phyloP scores from a whole-genome alignment of 169 alveolate genomes.

The Theileria orientalis region DNA sequence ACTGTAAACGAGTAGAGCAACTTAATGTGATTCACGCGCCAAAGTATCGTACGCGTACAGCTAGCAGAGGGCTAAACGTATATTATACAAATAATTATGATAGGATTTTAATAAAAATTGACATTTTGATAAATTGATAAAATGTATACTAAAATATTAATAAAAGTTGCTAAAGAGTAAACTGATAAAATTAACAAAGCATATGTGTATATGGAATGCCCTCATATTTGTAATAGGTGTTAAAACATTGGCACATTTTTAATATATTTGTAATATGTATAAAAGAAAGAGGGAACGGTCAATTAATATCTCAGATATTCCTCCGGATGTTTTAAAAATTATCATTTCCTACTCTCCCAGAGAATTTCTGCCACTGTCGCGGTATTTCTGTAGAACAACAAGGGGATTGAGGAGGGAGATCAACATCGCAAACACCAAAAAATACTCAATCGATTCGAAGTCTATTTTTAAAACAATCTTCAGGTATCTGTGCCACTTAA shows the following conservation, averaged over 20 bases:
- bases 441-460: neutral
- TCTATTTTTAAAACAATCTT: neutral
- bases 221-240: neutral
- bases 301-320: conserved; percentile 7
- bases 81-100: too few species aligned
- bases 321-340: conserved; percentile 1
- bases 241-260: neutral
- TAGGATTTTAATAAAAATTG: too few species aligned
- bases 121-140: too few species aligned
- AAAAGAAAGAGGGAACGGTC: neutral
- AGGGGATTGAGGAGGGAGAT: conserved; percentile 8
- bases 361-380: conserved; percentile 12
- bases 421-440: neutral
- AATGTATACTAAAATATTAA: too few species aligned
- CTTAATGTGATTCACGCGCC: neutral
- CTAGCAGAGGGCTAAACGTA: too few species aligned
- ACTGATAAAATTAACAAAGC: too few species aligned
- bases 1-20: conserved; percentile 1
- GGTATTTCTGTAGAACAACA: neutral
- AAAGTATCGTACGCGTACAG: neutral
- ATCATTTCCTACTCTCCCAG: conserved; percentile 26
- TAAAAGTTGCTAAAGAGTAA: too few species aligned
- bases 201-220: too few species aligned
- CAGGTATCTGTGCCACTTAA: conserved; percentile 3
- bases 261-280: conserved; percentile 26